These are phyloP conservation scores for Pisolithus microcarpus DNA, from an alignment of 768 basidiomycete species.

Conservation along the genomic window DNA sequence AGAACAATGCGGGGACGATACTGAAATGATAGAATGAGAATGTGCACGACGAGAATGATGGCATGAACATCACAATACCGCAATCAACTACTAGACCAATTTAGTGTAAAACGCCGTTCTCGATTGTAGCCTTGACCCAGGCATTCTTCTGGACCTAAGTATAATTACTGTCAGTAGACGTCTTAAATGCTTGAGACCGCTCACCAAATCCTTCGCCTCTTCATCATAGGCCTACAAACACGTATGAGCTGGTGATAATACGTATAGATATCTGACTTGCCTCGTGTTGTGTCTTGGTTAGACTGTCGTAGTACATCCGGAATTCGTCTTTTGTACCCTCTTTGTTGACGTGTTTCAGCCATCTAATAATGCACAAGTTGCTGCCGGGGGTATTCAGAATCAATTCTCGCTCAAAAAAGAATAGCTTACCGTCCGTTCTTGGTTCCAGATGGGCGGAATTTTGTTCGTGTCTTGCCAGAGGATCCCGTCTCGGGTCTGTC, in stretches of 20 bases:
- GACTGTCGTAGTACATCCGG: background rate
- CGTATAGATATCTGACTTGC: background rate
- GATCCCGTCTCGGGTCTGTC: background rate
- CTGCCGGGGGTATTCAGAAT: background rate
- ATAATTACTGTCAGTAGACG: too few species aligned
- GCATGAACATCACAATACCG: too few species aligned
- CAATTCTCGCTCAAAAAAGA: background rate
- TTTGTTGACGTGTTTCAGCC: background rate
- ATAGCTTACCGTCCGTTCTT: background rate
- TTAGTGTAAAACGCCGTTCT: background rate
- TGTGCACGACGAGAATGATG: too few species aligned
- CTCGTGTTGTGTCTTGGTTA: background rate
- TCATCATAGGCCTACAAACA: background rate
- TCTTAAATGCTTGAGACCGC: background rate
- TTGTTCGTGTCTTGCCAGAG: background rate
- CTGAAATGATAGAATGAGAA: too few species aligned
- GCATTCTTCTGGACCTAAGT: background rate
- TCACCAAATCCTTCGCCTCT: background rate
- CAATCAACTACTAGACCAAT: too few species aligned
- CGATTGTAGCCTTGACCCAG: background rate
- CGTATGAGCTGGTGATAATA: background rate
- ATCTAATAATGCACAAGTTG: background rate
- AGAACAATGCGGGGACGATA: too few species aligned
- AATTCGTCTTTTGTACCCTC: background rate
- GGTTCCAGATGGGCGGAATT: background rate